Evolutionary conservation across 176 grass and related monocot species (phyloP).

Genomic region (Pharus latifolius): DNA sequence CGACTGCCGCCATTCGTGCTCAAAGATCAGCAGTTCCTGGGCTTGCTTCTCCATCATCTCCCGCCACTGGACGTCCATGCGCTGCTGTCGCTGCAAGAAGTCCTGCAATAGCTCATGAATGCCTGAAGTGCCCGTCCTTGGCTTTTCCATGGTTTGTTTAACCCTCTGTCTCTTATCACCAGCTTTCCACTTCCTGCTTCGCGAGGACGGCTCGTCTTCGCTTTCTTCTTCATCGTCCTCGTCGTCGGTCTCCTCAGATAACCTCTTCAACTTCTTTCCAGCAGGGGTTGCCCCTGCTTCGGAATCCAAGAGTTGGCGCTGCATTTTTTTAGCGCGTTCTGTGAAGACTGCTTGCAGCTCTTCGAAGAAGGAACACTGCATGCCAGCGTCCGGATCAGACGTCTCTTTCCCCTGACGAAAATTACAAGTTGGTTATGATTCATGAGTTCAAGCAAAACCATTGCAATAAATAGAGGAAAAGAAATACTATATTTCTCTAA

Average conservation of each 20-base stretch:
- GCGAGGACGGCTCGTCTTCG: not conserved
- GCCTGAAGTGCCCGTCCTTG: not conserved
- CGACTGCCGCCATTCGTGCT: conserved; percentile 68
- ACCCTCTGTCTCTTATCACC: not conserved
- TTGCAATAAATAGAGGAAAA: no score
- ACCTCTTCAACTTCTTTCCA: conserved; percentile 33
- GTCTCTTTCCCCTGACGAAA: conserved; percentile 36
- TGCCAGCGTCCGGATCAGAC: conserved; percentile 24
- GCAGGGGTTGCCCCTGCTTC: conserved; percentile 6
- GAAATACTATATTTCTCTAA: no score
- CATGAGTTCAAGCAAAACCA: not conserved
- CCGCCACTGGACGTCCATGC: conserved; percentile 46
- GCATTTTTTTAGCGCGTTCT: conserved; percentile 52
- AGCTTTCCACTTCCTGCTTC: conserved; percentile 18
- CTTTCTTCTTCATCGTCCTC: conserved; percentile 20
- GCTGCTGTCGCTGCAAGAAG: conserved; percentile 76
- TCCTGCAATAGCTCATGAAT: conserved; percentile 55
- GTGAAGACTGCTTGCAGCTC: conserved; percentile 37
- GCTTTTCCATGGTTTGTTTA: not conserved
- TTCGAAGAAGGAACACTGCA: conserved; percentile 46
- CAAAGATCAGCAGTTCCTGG: conserved; percentile 53
- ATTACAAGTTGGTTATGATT: not conserved
- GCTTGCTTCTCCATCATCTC: conserved; percentile 59
- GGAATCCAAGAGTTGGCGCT: conserved; percentile 36
- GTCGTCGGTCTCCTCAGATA: conserved; percentile 12